A percentile compares a stretch with the other conserved stretches of the same genome.
phyloP scores from a whole-genome alignment of 2,329 filamentous ascomycete species.

The Colletotrichum sp. region DNA sequence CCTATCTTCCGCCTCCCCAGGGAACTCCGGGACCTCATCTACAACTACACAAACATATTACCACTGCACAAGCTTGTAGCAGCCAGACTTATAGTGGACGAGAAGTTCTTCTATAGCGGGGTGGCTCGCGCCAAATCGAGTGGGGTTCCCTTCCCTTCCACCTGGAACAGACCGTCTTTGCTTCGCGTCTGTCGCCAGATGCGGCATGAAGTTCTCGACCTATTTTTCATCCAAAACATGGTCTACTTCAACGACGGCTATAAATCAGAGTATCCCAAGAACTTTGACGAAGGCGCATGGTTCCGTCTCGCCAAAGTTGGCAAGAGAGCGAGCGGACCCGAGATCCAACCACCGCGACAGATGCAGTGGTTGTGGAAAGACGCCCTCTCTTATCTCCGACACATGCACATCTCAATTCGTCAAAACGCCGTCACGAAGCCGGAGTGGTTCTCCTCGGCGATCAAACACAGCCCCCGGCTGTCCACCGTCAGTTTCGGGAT shows the following conservation, averaged over 20 bases:
- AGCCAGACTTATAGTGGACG: not conserved
- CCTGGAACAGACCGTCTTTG: not conserved
- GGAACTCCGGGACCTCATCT: not conserved
- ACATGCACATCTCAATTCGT: fast-evolving
- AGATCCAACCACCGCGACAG: not conserved
- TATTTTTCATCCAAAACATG: not conserved
- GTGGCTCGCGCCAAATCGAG: no score
- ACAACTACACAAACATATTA: not conserved
- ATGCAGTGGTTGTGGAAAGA: not conserved
- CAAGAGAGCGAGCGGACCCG: not conserved
- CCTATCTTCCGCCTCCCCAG: not conserved
- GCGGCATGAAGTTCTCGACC: not conserved
- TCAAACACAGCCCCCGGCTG: fast-evolving
- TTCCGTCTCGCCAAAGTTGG: not conserved
- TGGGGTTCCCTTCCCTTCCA: not conserved
- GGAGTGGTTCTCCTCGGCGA: not conserved
- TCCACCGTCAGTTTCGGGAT: not conserved
- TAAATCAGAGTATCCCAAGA: fast-evolving
- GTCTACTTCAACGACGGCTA: not conserved
- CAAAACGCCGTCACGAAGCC: not conserved
- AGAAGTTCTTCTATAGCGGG: not conserved
- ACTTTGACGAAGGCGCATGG: not conserved
- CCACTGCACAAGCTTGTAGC: fast-evolving
- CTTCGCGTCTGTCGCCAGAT: not conserved
- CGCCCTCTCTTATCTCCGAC: fast-evolving